phyloP scores from a whole-genome alignment of 768 basidiomycete species.

The Naganishia kalamii region DNA sequence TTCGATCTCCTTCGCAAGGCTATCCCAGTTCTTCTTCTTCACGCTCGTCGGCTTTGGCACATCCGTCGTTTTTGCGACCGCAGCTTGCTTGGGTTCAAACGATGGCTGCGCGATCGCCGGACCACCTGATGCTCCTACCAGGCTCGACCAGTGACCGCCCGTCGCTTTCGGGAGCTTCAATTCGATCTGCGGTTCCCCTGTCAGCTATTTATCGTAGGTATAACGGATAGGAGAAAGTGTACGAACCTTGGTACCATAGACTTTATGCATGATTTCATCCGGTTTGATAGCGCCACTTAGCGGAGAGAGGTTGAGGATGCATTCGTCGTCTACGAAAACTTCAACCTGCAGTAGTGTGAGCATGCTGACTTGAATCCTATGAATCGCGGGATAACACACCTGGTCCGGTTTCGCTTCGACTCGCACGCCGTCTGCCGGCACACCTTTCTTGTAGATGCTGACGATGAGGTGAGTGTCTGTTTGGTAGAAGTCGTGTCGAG shows the following conservation, averaged over 20 bases:
- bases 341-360: constrained; percentile 16
- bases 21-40: constrained; percentile 81
- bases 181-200: constrained; percentile 55
- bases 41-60: neutral
- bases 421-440: constrained; percentile 30
- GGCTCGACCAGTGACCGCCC: constrained; percentile 59
- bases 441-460: constrained; percentile 39
- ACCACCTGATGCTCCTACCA: constrained; percentile 11
- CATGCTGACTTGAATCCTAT: neutral
- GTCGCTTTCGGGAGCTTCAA: constrained; percentile 64
- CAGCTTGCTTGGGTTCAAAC: no score
- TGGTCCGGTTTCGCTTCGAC: constrained; percentile 23
- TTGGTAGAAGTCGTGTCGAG: constrained; percentile 45
- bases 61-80: no score
- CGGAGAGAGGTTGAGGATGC: constrained; percentile 65
- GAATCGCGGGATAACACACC: constrained; percentile 23
- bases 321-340: constrained; percentile 49
- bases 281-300: constrained; percentile 74
- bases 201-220: neutral
- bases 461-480: constrained; percentile 31
- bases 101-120: neutral
- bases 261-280: constrained; percentile 57
- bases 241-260: constrained; percentile 67
- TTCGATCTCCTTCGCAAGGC: constrained; percentile 63
- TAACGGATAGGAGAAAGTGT: no score